Evolutionary conservation across 768 basidiomycete genomes (phyloP).

Genomic region (Amanita exitialis): DNA sequence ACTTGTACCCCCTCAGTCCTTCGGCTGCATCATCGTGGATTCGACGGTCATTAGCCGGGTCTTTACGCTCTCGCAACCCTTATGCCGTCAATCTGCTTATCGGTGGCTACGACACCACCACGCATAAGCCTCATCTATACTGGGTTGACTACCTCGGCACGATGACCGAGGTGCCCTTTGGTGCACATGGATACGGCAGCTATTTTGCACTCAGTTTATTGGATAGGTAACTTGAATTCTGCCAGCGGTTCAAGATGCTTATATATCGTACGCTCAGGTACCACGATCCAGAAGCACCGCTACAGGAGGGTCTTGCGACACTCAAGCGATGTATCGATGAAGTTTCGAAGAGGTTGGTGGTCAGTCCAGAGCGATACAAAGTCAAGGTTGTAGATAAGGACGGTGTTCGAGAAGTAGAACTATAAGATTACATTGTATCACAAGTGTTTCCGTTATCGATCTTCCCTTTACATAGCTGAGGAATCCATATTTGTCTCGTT

Average conservation of each 20-base stretch:
- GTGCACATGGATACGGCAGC: slow-evolving; percentile 89
- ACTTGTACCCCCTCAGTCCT: slow-evolving; percentile 83
- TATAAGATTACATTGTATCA: slow-evolving; percentile 26
- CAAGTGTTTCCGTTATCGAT: slow-evolving; percentile 1
- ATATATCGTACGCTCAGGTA: slow-evolving; percentile 39
- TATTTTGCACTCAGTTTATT: slow-evolving; percentile 90
- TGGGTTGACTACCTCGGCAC: slow-evolving; percentile 98
- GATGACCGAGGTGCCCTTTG: slow-evolving; percentile 80
- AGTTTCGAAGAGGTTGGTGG: slow-evolving; percentile 73
- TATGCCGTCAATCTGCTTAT: slow-evolving; percentile 91
- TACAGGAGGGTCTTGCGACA: slow-evolving; percentile 80
- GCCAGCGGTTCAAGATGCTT: background rate
- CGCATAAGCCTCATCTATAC: slow-evolving; percentile 67
- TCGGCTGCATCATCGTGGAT: slow-evolving; percentile 93
- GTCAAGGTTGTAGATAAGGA: slow-evolving; percentile 91
- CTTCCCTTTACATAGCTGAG: no score
- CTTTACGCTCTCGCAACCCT: slow-evolving; percentile 77
- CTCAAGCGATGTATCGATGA: slow-evolving; percentile 84
- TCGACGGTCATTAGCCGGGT: slow-evolving; percentile 80
- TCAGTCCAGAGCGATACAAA: slow-evolving; percentile 74
- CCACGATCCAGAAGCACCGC: slow-evolving; percentile 77
- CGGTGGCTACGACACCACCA: slow-evolving; percentile 83
- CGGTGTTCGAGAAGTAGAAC: slow-evolving; percentile 72
- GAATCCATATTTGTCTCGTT: no score
- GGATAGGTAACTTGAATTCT: slow-evolving; percentile 53